Conservation (phyloP, 2,329 filamentous ascomycete species). For the Sarocladiaceae sp. region DNA sequence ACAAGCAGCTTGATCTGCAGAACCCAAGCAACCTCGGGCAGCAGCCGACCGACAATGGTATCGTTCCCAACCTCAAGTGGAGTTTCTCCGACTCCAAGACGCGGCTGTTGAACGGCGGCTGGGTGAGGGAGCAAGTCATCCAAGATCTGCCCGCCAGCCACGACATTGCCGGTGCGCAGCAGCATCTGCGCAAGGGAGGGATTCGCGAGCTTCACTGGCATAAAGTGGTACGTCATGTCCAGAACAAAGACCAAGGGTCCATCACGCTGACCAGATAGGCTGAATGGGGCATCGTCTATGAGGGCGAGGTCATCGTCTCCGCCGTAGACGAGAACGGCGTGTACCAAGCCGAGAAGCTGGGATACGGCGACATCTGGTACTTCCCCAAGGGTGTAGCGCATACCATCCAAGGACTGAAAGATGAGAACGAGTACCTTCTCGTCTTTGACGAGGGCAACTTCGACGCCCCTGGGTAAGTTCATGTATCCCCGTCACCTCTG, state of each 20-base stretch:
- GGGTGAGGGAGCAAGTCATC: slow-evolving; percentile 60
- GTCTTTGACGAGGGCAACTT: slow-evolving; percentile 63
- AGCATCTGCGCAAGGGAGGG: slow-evolving; percentile 60
- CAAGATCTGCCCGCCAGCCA: slow-evolving; percentile 60
- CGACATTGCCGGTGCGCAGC: slow-evolving; percentile 62
- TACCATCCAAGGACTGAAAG: slow-evolving; percentile 56
- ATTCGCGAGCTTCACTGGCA: slow-evolving; percentile 64
- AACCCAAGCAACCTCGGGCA: slow-evolving; percentile 59
- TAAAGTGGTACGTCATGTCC: slow-evolving; percentile 43
- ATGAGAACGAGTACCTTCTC: slow-evolving; percentile 61
- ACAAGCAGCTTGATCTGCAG: slow-evolving; percentile 52
- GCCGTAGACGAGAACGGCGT: slow-evolving; percentile 57
- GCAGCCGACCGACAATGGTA: slow-evolving; percentile 55
- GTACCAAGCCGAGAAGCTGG: slow-evolving; percentile 47
- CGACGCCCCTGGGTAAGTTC: slow-evolving; percentile 48
- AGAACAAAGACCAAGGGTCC: not conserved
- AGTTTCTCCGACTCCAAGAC: slow-evolving; percentile 63
- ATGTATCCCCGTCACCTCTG: not conserved
- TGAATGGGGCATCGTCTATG: slow-evolving; percentile 60
- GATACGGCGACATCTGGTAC: slow-evolving; percentile 61
- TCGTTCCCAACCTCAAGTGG: slow-evolving; percentile 63
- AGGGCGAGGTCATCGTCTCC: slow-evolving; percentile 49
- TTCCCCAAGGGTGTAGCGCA: slow-evolving; percentile 61
- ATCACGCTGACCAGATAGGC: slow-evolving; percentile 33
- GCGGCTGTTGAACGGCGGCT: slow-evolving; percentile 55